Conservation (phyloP, 148 eudicot species). For the Fagopyrum esculentum region DNA sequence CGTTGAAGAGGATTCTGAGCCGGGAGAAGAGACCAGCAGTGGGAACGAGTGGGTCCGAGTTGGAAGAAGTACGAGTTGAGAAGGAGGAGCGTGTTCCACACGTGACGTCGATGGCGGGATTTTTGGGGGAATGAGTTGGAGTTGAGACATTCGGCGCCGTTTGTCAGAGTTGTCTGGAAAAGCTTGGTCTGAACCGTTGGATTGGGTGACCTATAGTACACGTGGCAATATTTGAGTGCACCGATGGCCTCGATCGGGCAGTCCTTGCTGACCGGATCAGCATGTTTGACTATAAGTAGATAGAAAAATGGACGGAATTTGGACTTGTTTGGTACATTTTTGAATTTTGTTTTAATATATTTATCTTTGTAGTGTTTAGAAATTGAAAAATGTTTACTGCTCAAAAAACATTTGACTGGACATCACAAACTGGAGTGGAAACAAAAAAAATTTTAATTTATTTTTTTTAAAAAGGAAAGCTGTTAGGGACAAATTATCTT, state of each 20-base stretch:
- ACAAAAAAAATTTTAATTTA: too few relatives aligned
- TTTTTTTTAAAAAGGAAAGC: too few relatives aligned
- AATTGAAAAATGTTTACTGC: too few relatives aligned
- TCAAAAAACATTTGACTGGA: too few relatives aligned
- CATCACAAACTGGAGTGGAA: too few relatives aligned
- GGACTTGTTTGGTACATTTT: too few relatives aligned
- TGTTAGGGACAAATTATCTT: too few relatives aligned
- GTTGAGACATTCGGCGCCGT: slow-evolving; percentile 4
- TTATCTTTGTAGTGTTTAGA: too few relatives aligned
- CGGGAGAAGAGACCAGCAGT: slow-evolving; percentile 27
- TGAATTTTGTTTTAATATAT: too few relatives aligned
- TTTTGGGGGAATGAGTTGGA: not conserved
- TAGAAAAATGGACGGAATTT: too few relatives aligned
- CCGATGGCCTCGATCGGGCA: not conserved
- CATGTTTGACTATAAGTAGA: not conserved
- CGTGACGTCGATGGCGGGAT: too few relatives aligned
- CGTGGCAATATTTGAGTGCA: not conserved
- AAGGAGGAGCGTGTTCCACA: slow-evolving; percentile 4
- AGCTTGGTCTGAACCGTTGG: not conserved
- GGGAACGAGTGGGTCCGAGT: slow-evolving; percentile 28
- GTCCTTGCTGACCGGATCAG: not conserved
- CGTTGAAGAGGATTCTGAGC: slow-evolving; percentile 56
- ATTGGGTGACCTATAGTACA: not conserved
- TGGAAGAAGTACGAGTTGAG: slow-evolving; percentile 40
- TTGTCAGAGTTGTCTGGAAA: not conserved